Base-by-base conservation (phyloP, 176 grass and related monocot genomes). In the Carex cristatella region DNA sequence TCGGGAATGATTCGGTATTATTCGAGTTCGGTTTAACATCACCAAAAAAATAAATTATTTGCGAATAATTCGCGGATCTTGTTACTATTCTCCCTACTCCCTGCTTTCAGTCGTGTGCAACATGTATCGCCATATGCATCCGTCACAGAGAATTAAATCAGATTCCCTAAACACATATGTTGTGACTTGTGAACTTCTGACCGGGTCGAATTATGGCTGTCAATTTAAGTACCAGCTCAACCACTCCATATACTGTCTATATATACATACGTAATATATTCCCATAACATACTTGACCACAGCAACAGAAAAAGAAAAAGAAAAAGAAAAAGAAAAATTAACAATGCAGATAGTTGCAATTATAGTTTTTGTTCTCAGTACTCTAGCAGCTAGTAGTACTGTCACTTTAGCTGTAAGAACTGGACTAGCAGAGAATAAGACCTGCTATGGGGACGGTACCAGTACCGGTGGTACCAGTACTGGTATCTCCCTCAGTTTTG, bases 381-480 rank as follows among this genome's bases (percentile, higher is more conserved):
- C 1, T 58, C 14, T 85, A 40, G n/a, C 57, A 7, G 48, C 23
- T 4, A 44, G n/a, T 1, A 4, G n/a, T 1, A 4, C 58, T 13
- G 6, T n/a, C 19, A 30, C 85, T 31, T 67, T 44, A 71, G 2
- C 62, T 2, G 54, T 16, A 7, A 79, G 51, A 58, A 79, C 27
- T 4, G 4, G 42, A 13, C 32, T 28, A 49, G 3, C 13, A 10
- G 80, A 83, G 49, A 88, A 91, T 84, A 92, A 84, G 56, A 88
- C 88, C 7, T 97, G 94, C 56, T 16, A 83, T 6, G 94, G 80
- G 33, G 70, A 65, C 0, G 61, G 60, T 23, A 19, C 70, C 54
- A 86, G 84, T 69, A 78, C 40, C 11, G 55, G 71, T 15, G 87
- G 84, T 69, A 78, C 40, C 11, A 61, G 71, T 15, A 62, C 51